Evolutionary conservation across 1,139 yeast genomes (phyloP), one percentile per base, ranked within the genome.

Genomic region (Debaryomyces fabryi): DNA sequence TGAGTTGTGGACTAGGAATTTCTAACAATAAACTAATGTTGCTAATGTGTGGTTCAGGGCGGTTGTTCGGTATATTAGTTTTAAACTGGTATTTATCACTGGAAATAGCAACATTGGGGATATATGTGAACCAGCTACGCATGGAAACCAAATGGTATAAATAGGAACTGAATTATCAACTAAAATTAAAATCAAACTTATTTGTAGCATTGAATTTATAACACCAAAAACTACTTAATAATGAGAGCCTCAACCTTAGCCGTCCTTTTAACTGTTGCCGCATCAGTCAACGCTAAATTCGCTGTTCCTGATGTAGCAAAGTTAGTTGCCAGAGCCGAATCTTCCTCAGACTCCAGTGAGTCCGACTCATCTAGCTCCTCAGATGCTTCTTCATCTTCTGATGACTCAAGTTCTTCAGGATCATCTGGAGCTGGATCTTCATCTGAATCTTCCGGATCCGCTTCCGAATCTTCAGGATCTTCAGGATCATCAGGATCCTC

Each of bases 341-440:
- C 48, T 39, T 25, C 46, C 39, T 33, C 53, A 42, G 44, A 49
- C 30, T 49, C 38, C 23, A 54, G 42, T 32, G 46, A 50, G 34
- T 40, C 44, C 27, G 32, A 45, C 43, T 16, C 30, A 30, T 29
- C 46, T n/a, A 45, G 30, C 15, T 34, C 46, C 6, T 25, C 48
- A 24, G 48, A 39, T 37, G 46, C 48, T 35, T 35, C 38, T 9
- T 18, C 38, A 20, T 35, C 34, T 47, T 27, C 30, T 27, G 30
- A 27, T 27, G 30, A 12, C 12, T 27, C 30, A 12, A n/a, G 30
- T 12, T 27, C 29, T 5, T 25, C 29, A 10, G 25, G 25, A 24
- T 25, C 30, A 30, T 51, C 54, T 40, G 56, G 56, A 15, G 54
- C 54, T 12, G 58, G 46, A 23, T 42, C 45, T 24, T 18, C 20